Base-by-base conservation (phyloP, 2,329 filamentous ascomycete genomes). In the Chalaropsis ovoidea region DNA sequence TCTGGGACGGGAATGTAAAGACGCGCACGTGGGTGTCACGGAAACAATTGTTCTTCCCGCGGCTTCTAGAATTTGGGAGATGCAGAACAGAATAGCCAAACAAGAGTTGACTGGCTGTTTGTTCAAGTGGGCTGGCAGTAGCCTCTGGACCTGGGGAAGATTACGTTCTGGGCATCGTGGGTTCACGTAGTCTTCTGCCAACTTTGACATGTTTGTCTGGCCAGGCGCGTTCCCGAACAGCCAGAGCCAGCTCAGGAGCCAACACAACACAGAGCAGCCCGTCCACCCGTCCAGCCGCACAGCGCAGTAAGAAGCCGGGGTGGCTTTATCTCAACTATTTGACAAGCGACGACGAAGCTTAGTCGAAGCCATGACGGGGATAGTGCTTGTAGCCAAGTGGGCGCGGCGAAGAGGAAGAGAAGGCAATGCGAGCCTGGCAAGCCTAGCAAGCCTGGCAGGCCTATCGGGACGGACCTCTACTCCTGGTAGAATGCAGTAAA, bases 291-390 rank as follows among this genome's bases (percentile, higher is more conserved):
- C 54, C 54, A 39, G 17, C 27, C 54, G 27, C 54, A 58, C 54
- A 58, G 54, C 27, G 54, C 54, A 58, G 27, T 22, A 58, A 39
- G 54, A 58, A 58, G 54, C 27, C 54, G 27, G 24, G 27, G 54
- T 58, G 31, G 31, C 54, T 39, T 58, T 31, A 31, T 39, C 2
- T 35, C 54, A n/a, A 31, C n/a, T 11, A 58, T 58, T 39, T 39
- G 31, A 58, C 54, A n/a, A n/a, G 15, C 27, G 31, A n/a, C 31
- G n/a, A 58, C 24, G 22, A 22, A 39, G 54, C 54, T 58, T 39
- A 39, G 54, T 39, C 13, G 13, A 10, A n/a, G 15, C 17, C n/a
- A 22, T 58, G 10, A 58, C 54, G 54, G 54, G 54, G 54, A 58
- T 58, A 19, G 54, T 58, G 54, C 54, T 6, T 58, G 54, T n/a